These are phyloP conservation scores for Coemansia sp. DNA, from an alignment of 192 early-diverging fungal species.

Conservation along the genomic window DNA sequence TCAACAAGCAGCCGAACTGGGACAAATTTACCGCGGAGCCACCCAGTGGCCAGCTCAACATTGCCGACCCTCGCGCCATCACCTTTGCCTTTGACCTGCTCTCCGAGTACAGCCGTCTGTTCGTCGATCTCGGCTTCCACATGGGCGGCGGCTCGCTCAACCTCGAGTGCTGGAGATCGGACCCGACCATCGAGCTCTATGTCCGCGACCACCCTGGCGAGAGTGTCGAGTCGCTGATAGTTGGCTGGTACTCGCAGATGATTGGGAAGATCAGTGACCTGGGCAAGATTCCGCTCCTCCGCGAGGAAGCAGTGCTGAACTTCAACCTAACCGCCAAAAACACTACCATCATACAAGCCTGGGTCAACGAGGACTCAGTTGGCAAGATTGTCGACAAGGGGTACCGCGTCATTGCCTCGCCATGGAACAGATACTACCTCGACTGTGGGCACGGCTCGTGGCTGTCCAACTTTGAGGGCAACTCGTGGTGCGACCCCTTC, in stretches of 20 bases:
- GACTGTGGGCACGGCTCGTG: constrained; percentile 78
- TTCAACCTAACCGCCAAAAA: constrained; percentile 62
- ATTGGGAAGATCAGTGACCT: constrained; percentile 56
- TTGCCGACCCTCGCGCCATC: constrained; percentile 65
- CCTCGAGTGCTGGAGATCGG: constrained; percentile 67
- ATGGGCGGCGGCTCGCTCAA: constrained; percentile 73
- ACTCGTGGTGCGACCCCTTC: constrained; percentile 72
- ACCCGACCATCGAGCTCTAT: constrained; percentile 50
- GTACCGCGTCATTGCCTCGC: constrained; percentile 63
- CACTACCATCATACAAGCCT: constrained; percentile 65
- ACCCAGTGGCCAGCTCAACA: constrained; percentile 81
- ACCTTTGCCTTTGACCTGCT: constrained; percentile 66
- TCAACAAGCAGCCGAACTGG: constrained; percentile 63
- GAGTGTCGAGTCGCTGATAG: constrained; percentile 40
- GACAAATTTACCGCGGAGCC: constrained; percentile 68
- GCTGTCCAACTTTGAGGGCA: constrained; percentile 66
- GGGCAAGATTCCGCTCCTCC: constrained; percentile 68
- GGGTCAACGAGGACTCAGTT: constrained; percentile 63
- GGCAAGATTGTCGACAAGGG: constrained; percentile 60
- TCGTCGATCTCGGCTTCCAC: constrained; percentile 73
- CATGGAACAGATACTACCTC: constrained; percentile 66
- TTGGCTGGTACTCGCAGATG: constrained; percentile 41
- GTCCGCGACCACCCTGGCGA: constrained; percentile 51
- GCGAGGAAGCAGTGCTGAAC: constrained; percentile 70
- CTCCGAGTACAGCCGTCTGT: constrained; percentile 65